Conservation (phyloP, 169 alveolate species). For the Cryptosporidium tyzzeri region DNA sequence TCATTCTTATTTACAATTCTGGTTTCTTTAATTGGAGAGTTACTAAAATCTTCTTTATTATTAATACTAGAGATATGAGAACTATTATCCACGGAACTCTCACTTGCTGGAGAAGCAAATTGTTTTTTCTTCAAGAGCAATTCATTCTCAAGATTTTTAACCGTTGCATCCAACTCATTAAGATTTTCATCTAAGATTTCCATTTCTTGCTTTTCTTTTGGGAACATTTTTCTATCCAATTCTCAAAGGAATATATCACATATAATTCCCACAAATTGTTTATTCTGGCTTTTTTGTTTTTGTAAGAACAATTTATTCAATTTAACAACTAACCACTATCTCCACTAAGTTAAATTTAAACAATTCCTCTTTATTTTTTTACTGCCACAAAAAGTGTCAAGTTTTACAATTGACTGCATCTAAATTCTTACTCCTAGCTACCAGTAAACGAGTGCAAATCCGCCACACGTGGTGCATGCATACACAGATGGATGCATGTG, state of each 20-base stretch:
- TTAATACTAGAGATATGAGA: no score
- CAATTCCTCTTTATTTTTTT: neutral
- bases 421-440: neutral
- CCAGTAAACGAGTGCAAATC: conserved; percentile 38
- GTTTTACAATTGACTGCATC: neutral
- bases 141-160: conserved; percentile 50
- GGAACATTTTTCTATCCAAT: neutral
- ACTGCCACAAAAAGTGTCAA: neutral
- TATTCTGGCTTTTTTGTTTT: neutral
- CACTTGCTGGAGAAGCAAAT: neutral
- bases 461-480: conserved; percentile 66
- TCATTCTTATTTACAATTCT: neutral
- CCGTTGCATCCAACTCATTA: conserved; percentile 23
- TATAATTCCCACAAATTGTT: neutral
- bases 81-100: neutral
- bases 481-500: conserved; percentile 23
- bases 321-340: neutral
- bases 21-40: conserved; percentile 15
- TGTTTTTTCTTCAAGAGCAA: conserved; percentile 12
- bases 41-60: neutral
- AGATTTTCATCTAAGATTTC: conserved; percentile 41
- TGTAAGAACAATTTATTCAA: neutral
- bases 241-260: neutral
- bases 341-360: neutral
- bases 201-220: conserved; percentile 20